Base-by-base conservation (phyloP, 805 yeast genomes). In the Suhomyces pyralidae region DNA sequence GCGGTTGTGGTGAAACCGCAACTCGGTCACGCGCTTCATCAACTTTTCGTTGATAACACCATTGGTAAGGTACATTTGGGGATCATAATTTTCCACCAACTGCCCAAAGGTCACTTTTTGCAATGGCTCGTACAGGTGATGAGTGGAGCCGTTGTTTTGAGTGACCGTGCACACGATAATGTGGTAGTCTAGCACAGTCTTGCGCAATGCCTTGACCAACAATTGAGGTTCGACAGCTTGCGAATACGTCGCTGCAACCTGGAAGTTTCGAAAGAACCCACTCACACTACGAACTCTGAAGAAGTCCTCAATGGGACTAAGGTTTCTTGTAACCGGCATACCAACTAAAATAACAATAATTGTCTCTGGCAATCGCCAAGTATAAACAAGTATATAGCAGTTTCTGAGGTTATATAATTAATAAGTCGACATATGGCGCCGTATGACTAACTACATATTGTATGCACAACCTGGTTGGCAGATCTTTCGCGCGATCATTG, bases 181-280 rank as follows among this genome's bases (percentile, higher is more conserved):
- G 45, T 63, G 74, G 55, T 74, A 67, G 48, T 74, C 76, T 22
- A 74, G 51, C 3, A 74, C 36, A 1, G 69, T 56, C 46, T 66
- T 64, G 25, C 77, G 58, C 28, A 73, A 57, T 2, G 72, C 76
- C 25, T 56, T 52, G 46, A 55, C 63, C 10, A 71, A 32, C 24
- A 64, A 45, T 1, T 49, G 50, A 6, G 58, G 38, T 38, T 59
- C 52, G 3, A 73, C 40, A 7, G 55, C 51, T 6, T 58, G 58
- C 14, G 69, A 63, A 52, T 70, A 72, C 1, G 68, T 62, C 6
- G 66, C 71, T 3, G 73, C 64, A 8, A 71, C 63, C 44, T 64
- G 69, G 54, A 74, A 74, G 53, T 65, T 70, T n/a, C 62, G 54
- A 50, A 64, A 74, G 56, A 59, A 66, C n/a, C 61, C 61, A 40